Conservation (phyloP, 2,329 filamentous ascomycete genomes). For the Metarhizium album region DNA sequence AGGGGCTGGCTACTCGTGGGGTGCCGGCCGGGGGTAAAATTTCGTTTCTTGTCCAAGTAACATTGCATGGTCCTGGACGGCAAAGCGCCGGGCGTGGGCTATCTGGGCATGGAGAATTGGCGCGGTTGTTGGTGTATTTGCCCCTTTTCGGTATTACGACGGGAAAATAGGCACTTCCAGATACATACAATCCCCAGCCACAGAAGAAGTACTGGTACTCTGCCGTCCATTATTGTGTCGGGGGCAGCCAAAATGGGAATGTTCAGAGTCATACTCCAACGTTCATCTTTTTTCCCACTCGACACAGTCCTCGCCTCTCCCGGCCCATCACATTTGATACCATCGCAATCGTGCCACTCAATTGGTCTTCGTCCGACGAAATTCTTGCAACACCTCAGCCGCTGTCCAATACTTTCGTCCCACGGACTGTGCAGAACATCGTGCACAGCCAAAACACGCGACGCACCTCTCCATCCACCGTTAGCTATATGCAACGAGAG, state of each 20-base stretch:
- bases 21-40: too few species aligned
- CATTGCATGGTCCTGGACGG: too few species aligned
- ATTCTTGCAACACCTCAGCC: neutral
- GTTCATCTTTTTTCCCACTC: neutral
- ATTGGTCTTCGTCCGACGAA: neutral
- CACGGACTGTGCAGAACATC: conserved; percentile 40
- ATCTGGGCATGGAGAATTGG: too few species aligned
- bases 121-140: neutral
- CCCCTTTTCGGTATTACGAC: neutral
- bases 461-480: conserved; percentile 21
- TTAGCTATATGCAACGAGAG: conserved; percentile 57
- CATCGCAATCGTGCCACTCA: neutral
- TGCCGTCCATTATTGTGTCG: too few species aligned
- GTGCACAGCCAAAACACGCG: conserved; percentile 38
- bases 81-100: too few species aligned
- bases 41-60: too few species aligned
- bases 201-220: too few species aligned
- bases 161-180: neutral
- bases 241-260: too few species aligned
- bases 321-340: neutral
- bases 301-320: neutral
- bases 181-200: too few species aligned
- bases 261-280: neutral
- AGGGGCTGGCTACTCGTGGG: too few species aligned
- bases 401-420: neutral